Conservation (phyloP, 352 stramenopile genomes). For the Globisporangium radiosum region DNA sequence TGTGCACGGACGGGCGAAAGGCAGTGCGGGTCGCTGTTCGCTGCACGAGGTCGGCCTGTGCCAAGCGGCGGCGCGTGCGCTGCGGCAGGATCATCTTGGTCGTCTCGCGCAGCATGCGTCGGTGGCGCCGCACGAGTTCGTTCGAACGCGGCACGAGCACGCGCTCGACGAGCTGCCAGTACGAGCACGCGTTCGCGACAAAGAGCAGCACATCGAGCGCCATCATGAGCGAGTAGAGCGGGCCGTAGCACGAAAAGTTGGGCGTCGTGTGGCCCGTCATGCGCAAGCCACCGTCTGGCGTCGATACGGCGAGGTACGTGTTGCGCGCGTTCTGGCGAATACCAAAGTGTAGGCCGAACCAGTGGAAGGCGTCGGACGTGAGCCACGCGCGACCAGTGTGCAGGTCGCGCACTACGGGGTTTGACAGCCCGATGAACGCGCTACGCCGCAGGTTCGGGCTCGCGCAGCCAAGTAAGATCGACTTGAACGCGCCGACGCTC, state of each 20-base stretch:
- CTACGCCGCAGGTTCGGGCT: constrained; percentile 17
- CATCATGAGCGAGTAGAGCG: constrained; percentile 25
- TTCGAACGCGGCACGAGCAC: constrained; percentile 13
- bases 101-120: constrained; percentile 4
- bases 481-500: constrained; percentile 5
- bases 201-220: constrained; percentile 17
- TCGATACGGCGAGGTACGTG: constrained; percentile 7
- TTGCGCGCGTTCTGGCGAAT: constrained; percentile 22
- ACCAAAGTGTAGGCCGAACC: constrained; percentile 13
- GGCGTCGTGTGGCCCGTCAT: constrained; percentile 8
- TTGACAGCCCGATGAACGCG: constrained; percentile 16
- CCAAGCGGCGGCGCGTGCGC: constrained; percentile 4
- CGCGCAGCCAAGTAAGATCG: constrained; percentile 18
- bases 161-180: constrained; percentile 12
- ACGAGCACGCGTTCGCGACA: constrained; percentile 14
- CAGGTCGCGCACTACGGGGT: constrained; percentile 12
- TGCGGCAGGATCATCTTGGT: constrained; percentile 2
- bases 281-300: not conserved
- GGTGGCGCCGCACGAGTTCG: constrained; percentile 10
- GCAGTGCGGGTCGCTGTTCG: not conserved
- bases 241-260: constrained; percentile 20
- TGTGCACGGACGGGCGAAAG: not conserved
- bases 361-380: constrained; percentile 16
- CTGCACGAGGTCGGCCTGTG: not conserved
- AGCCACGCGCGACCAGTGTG: constrained; percentile 17